Percentiles rank a stretch among this genome's conserved stretches.
These are phyloP conservation scores for Citrus australasica DNA, from an alignment of 345 rosid species.

Conservation along the genomic window DNA sequence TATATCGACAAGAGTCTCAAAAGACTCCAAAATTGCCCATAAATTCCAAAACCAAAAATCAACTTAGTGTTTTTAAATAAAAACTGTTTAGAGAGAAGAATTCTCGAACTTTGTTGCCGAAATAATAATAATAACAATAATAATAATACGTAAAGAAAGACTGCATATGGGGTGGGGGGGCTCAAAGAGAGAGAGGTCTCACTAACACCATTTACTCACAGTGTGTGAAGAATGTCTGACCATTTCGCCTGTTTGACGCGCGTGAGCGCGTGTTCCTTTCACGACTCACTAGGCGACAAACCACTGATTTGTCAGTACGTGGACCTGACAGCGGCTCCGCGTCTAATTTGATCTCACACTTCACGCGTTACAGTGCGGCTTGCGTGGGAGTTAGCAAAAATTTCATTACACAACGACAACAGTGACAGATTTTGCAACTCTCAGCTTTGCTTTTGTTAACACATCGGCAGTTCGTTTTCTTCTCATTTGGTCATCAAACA, in stretches of 20 bases:
- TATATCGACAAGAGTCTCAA: constrained; percentile 37
- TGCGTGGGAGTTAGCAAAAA: constrained; percentile 11
- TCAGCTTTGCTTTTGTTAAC: background rate
- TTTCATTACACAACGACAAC: background rate
- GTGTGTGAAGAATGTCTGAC: constrained; percentile 25
- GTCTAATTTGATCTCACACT: constrained; percentile 13
- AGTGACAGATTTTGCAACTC: background rate
- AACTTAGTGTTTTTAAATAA: background rate
- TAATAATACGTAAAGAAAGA: background rate
- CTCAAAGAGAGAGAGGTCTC: constrained; percentile 13
- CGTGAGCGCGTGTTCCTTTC: constrained; percentile 25
- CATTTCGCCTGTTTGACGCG: constrained; percentile 22
- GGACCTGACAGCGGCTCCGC: constrained; percentile 24
- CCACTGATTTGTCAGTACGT: constrained; percentile 43
- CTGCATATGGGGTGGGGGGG: background rate
- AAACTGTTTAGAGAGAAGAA: background rate
- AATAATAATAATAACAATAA: too few species aligned
- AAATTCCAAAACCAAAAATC: constrained; percentile 26
- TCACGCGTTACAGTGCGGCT: constrained; percentile 31
- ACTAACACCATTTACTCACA: background rate
- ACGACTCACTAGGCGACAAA: constrained; percentile 38
- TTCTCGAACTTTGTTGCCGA: constrained; percentile 18
- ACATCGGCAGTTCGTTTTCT: background rate
- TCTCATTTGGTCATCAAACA: background rate
- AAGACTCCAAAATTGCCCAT: constrained; percentile 37